Base-by-base conservation (phyloP, 2,329 filamentous ascomycete genomes). In the Xylaria sp. region DNA sequence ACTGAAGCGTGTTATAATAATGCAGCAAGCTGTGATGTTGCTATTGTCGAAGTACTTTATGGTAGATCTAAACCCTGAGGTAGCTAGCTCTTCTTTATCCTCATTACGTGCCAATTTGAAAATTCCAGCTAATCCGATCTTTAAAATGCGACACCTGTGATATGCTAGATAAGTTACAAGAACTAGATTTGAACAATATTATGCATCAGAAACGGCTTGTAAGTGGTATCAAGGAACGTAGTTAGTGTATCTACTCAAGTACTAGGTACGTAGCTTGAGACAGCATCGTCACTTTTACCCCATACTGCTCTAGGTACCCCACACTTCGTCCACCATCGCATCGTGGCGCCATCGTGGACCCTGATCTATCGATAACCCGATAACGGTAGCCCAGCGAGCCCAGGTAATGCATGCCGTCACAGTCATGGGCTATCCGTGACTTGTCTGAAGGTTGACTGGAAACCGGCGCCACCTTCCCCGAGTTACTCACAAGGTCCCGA, bases 401-500 rank as follows among this genome's bases (percentile, higher is more conserved):
- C 41, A 44, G 41, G 48, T 60, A 68, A 25, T 25, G 23, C 23
- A 28, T 68, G 66, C 66, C 66, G 66, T 68, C 66, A 67, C 65
- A 67, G 65, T 62, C 57, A 62, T 61, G 55, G 8, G 9, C 34
- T 59, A 63, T 63, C 58, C 37, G 57, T 66, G 61, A 61, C 57
- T 31, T 34, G 31, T 51, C 52, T n/a, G 37, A n/a, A 20, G 28
- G 10, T 48, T 20, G 37, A 46, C 50, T 58, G 56, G 10, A 50
- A 37, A 58, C 57, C 50, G n/a, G 51, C 58, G 51, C 58, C 13
- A 51, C 39, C 12, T 48, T 66, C 57, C 46, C 68, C 65, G 61
- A 18, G 56, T 69, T 66, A 71, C 69, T 71, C 69, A 68, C 52
- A 52, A 13, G 51, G 18, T 20, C 34, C 34, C 10, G 28, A 28